Base-by-base conservation (phyloP, 1,139 yeast species). In the Spencermartinsiella ligniputridi region DNA sequence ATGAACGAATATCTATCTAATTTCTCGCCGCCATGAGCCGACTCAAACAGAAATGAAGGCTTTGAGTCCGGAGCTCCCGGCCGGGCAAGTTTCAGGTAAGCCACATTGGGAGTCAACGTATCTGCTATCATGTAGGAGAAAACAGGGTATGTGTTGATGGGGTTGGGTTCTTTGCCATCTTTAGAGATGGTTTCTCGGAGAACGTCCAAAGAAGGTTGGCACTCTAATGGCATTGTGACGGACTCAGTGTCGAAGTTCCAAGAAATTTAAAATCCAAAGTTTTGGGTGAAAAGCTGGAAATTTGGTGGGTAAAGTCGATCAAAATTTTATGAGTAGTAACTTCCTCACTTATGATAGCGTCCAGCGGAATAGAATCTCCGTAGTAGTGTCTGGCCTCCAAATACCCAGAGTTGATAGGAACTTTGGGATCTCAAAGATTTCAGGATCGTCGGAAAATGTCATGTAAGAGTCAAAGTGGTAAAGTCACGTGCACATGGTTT, bases 1-100 rank as follows among this genome's bases (percentile, higher is more conserved):
- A 92, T 82, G 62, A 89, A 90, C 1, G 97, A 86, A 64, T 83
- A 92, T 52, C 98, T 74, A 51, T 86, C 96, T 34, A 92, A 80
- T 44, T 85, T 81, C 60, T 90, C 96, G 39, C 96, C 96, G 48
- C 88, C 87, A 50, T 78, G 76, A 1, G 97, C 92, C 49, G 94
- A 81, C 63, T 92, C 98, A 54, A 92, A 78, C 48, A 92, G 70
- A 58, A 92, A 90, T 3, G 95, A 83, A 35, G 83, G 84, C 1
- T 74, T 59, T 35, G 82, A 83, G 36, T 64, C 60, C 16, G 57
- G 42, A 45, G 81, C 74, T 48, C 88, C 88, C 43, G 90, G 78
- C 42, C 79, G 72, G 3, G 95, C 83, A 46, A 92, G 73, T 64
- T 84, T 86, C 61, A 94, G 71, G 62, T 90, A 92, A 0, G 97